Evolutionary conservation across 1,284 basidiomycete species (phyloP).

Genomic region (Apiotrichum siamense): DNA sequence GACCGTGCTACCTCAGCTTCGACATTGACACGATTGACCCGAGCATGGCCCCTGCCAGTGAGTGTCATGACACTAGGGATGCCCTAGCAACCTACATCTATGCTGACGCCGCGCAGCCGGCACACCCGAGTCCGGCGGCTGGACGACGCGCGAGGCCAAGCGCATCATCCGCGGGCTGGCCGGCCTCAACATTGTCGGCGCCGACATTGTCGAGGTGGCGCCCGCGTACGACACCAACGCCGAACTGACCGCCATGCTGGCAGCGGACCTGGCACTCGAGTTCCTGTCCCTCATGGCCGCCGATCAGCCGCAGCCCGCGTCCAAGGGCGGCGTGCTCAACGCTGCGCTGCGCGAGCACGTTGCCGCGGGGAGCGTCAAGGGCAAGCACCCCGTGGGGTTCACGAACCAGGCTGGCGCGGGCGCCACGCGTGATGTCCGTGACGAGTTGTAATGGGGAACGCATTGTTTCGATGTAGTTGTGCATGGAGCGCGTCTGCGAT

Average conservation of each 20-base stretch:
- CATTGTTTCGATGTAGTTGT: no score
- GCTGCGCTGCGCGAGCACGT: not conserved
- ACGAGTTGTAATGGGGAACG: slow-evolving; percentile 9
- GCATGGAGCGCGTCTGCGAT: no score
- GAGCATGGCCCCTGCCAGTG: slow-evolving; percentile 38
- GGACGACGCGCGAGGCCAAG: slow-evolving; percentile 48
- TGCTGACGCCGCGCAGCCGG: slow-evolving; percentile 22
- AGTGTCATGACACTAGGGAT: slow-evolving; percentile 6
- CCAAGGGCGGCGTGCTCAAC: slow-evolving; percentile 12
- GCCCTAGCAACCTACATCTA: not conserved
- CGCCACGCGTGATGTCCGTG: not conserved
- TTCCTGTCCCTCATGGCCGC: slow-evolving; percentile 27
- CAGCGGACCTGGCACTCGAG: slow-evolving; percentile 42
- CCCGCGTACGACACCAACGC: slow-evolving; percentile 45
- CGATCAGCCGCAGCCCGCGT: slow-evolving; percentile 5
- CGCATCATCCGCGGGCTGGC: slow-evolving; percentile 44
- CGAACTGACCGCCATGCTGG: slow-evolving; percentile 44
- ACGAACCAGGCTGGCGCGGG: not conserved
- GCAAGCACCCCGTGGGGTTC: slow-evolving; percentile 2
- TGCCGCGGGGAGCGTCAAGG: not conserved
- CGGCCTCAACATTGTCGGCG: slow-evolving; percentile 51
- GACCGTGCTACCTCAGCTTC: slow-evolving; percentile 36
- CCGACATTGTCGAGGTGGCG: slow-evolving; percentile 54
- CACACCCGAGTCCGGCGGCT: slow-evolving; percentile 47
- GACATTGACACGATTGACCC: slow-evolving; percentile 47